A percentile compares a stretch with the other conserved stretches of the same genome.
Conservation (phyloP, 1,284 basidiomycete genomes). For the Cryptococcus sp. region DNA sequence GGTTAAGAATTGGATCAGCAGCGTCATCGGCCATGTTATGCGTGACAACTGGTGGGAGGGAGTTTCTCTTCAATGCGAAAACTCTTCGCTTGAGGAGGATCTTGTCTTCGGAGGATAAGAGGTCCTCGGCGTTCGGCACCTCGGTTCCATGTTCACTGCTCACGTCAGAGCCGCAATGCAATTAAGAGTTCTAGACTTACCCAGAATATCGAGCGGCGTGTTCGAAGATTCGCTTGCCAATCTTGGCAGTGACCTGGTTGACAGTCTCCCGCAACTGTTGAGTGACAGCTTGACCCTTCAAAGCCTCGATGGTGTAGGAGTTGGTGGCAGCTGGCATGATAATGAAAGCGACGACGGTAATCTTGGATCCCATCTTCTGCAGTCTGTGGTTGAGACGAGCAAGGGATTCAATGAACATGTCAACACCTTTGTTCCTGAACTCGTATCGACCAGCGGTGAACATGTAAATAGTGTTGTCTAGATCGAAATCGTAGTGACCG, state of each 20-base stretch:
- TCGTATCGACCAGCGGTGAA: conserved; percentile 99
- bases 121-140: conserved; percentile 64
- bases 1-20: conserved; percentile 88
- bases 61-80: conserved; percentile 90
- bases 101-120: conserved; percentile 87
- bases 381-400: conserved; percentile 88
- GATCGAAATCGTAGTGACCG: conserved; percentile 91
- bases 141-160: conserved; percentile 67
- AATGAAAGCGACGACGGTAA: conserved; percentile 93
- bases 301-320: conserved; percentile 94
- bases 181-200: conserved; percentile 49
- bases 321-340: conserved; percentile 97
- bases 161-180: neutral
- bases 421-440: conserved; percentile 98
- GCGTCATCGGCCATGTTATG: conserved; percentile 97
- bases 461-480: conserved; percentile 95
- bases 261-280: conserved; percentile 94
- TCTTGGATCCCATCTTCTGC: conserved; percentile 70
- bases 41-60: conserved; percentile 86
- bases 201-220: conserved; percentile 88
- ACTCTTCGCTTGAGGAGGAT: conserved; percentile 94
- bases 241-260: conserved; percentile 85
- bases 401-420: conserved; percentile 97
- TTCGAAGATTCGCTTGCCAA: conserved; percentile 87
- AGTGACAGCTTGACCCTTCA: conserved; percentile 97